Conservation (phyloP, 2,329 filamentous ascomycete species). For the Fusarium praegraminearum region DNA sequence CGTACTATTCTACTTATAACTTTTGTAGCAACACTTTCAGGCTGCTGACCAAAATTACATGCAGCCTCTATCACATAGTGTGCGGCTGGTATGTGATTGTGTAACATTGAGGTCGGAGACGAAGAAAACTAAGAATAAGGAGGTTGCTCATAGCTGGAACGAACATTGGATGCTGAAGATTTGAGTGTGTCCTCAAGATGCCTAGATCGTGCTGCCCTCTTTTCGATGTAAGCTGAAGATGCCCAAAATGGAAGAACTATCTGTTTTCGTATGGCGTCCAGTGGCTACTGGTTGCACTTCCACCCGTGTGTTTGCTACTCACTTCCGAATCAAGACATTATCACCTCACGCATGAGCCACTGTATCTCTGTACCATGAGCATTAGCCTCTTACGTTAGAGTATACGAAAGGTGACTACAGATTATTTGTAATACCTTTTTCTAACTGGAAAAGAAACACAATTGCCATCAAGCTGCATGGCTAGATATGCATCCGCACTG, state of each 20-base stretch:
- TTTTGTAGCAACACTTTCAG: not conserved
- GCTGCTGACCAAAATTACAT: not conserved
- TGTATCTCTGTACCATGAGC: not conserved
- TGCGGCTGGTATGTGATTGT: not conserved
- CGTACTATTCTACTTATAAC: not conserved
- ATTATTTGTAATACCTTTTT: too few relatives aligned
- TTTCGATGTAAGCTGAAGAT: not conserved
- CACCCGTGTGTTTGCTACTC: not conserved
- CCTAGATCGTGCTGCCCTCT: fast-evolving
- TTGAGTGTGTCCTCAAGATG: not conserved
- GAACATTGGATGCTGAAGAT: not conserved
- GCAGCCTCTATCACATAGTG: not conserved
- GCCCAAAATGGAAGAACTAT: not conserved
- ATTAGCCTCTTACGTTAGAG: too few relatives aligned
- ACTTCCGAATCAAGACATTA: not conserved
- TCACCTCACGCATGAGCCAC: fast-evolving
- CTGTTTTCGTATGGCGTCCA: not conserved
- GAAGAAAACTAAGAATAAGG: not conserved
- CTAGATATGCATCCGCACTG: fast-evolving
- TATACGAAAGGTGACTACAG: too few relatives aligned
- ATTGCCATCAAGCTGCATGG: too few relatives aligned
- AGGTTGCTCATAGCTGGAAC: fast-evolving
- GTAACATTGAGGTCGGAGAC: not conserved
- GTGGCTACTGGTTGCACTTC: not conserved
- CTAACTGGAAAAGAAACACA: too few relatives aligned